Percentiles rank a stretch among this genome's conserved stretches.
Conservation (phyloP, 1,284 basidiomycete genomes). For the Ustilago loliicola region DNA sequence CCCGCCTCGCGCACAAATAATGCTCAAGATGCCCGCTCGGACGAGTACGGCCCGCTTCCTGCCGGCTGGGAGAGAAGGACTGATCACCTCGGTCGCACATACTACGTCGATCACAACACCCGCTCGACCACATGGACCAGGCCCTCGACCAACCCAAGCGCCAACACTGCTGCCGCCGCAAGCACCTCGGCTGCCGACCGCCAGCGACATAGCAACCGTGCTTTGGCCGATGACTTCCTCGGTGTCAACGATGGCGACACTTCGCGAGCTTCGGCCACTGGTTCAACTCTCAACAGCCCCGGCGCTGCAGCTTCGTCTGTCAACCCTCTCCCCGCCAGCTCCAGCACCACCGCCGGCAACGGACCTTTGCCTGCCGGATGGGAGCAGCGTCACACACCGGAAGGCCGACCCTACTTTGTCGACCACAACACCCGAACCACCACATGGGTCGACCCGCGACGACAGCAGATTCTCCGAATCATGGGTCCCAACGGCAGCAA, state of each 20-base stretch:
- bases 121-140: conserved; percentile 92
- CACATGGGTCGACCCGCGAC: conserved; percentile 97
- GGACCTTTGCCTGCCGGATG: conserved; percentile 92
- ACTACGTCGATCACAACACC: conserved; percentile 84
- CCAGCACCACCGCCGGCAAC: conserved; percentile 79
- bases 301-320: conserved; percentile 33
- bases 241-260: conserved; percentile 63
- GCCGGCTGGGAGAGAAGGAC: conserved; percentile 92
- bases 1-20: conserved; percentile 26
- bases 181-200: conserved; percentile 64
- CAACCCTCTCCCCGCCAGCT: conserved; percentile 53
- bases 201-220: conserved; percentile 65
- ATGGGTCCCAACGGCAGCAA: conserved; percentile 87
- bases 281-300: conserved; percentile 36
- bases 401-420: conserved; percentile 97
- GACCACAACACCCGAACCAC: conserved; percentile 92
- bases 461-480: conserved; percentile 85
- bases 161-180: conserved; percentile 59
- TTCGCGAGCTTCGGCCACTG: conserved; percentile 40
- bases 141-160: conserved; percentile 67
- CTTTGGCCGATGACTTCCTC: conserved; percentile 70
- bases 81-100: conserved; percentile 87
- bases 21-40: conserved; percentile 52
- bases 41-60: conserved; percentile 75
- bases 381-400: conserved; percentile 98